Evolutionary conservation across 495 filamentous ascomycete species (phyloP).

Genomic region (Lasiosphaeriaceae sp.): DNA sequence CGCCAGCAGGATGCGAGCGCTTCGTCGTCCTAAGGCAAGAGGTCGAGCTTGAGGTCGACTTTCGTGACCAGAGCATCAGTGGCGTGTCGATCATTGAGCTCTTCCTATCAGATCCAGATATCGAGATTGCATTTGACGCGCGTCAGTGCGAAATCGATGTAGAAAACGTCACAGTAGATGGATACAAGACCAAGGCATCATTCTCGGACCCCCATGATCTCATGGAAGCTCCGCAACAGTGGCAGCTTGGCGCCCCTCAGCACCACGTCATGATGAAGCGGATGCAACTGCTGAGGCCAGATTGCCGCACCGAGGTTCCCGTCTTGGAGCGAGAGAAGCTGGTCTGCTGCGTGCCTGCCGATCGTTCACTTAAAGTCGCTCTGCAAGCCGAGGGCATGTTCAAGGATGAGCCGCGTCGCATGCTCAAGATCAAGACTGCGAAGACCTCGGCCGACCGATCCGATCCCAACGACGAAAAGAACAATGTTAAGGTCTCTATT

Average conservation of each 20-base stretch:
- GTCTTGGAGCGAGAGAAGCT: constrained; percentile 32
- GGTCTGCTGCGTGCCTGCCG: constrained; percentile 38
- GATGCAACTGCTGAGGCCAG: constrained; percentile 58
- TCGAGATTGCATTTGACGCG: constrained; percentile 77
- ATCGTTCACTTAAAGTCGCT: constrained; percentile 38
- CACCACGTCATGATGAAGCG: constrained; percentile 67
- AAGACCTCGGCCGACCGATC: constrained; percentile 25
- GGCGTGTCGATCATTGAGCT: constrained; percentile 80
- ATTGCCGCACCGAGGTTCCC: constrained; percentile 40
- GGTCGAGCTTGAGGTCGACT: constrained; percentile 84
- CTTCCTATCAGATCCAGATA: constrained; percentile 60
- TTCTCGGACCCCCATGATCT: constrained; percentile 72
- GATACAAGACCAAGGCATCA: constrained; percentile 54
- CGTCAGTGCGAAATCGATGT: constrained; percentile 75
- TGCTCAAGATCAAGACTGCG: constrained; percentile 29
- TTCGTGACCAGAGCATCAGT: constrained; percentile 65
- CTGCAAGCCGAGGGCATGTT: constrained; percentile 31
- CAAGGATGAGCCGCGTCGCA: constrained; percentile 31
- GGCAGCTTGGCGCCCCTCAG: constrained; percentile 62
- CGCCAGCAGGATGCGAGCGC: constrained; percentile 9
- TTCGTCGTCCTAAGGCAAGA: constrained; percentile 70
- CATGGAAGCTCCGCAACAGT: constrained; percentile 56
- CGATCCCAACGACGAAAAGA: constrained; percentile 26
- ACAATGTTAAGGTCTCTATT: constrained; percentile 51
- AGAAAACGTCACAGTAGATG: constrained; percentile 63